phyloP scores from a whole-genome alignment of 1,284 basidiomycete species.

The Inonotus obliquus region DNA sequence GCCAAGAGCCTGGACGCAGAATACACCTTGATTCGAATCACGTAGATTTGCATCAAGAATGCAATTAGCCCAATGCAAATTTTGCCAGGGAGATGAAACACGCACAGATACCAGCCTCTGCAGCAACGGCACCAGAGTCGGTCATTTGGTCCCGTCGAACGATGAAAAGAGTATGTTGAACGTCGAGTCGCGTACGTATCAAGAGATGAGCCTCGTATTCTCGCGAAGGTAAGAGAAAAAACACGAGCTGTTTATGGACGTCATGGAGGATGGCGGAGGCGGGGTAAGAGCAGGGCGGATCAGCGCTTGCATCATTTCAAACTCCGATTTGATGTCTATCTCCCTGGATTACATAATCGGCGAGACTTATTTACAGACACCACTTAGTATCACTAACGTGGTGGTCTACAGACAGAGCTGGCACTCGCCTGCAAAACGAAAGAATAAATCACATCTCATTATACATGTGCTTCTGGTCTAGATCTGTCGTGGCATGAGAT shows the following conservation, averaged over 20 bases:
- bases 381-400: too few relatives aligned
- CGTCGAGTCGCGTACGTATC: not conserved
- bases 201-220: not conserved
- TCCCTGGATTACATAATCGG: not conserved
- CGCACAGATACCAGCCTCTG: not conserved
- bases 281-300: too few relatives aligned
- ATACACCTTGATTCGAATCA: not conserved
- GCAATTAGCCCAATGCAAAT: not conserved
- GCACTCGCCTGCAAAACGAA: too few relatives aligned
- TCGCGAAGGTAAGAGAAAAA: not conserved
- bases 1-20: not conserved
- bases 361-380: not conserved
- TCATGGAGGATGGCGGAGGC: too few relatives aligned
- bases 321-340: not conserved
- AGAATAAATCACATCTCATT: too few relatives aligned
- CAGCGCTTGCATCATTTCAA: not conserved
- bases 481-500: too few relatives aligned
- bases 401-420: too few relatives aligned
- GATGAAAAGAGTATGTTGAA: not conserved
- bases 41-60: not conserved
- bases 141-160: not conserved
- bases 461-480: too few relatives aligned
- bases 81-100: not conserved
- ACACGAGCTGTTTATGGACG: not conserved
- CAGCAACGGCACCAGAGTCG: not conserved